A percentile compares a stretch with the other conserved stretches of the same genome.
Conservation (phyloP, 1,284 basidiomycete species). For the Acaromyces ingoldii region DNA sequence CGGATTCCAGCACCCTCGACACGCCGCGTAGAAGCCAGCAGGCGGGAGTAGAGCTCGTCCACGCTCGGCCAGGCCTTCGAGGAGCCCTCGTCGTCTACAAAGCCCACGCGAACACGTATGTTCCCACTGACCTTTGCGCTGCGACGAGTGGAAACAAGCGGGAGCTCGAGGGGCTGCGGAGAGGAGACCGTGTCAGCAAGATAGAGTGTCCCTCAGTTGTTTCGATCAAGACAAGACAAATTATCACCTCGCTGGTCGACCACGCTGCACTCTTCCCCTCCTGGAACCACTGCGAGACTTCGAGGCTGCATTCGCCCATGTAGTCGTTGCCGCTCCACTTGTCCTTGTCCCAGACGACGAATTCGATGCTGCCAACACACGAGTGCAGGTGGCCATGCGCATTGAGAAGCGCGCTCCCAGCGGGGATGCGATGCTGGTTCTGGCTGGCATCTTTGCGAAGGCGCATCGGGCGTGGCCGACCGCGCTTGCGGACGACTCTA, state of each 20-base stretch:
- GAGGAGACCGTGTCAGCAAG: too few species aligned
- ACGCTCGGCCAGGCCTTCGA: conserved; percentile 1
- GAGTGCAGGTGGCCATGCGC: not conserved
- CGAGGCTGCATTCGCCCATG: conserved; percentile 76
- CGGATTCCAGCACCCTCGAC: conserved; percentile 24
- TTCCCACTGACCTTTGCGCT: conserved; percentile 28
- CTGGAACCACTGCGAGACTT: conserved; percentile 66
- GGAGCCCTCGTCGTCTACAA: conserved; percentile 17
- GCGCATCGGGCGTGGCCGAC: conserved; percentile 36
- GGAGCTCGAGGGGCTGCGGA: conserved; percentile 24
- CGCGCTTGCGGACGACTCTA: conserved; percentile 23
- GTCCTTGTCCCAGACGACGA: conserved; percentile 92
- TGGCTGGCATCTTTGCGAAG: conserved; percentile 8
- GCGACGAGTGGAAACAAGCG: conserved; percentile 28
- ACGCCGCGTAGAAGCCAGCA: conserved; percentile 20
- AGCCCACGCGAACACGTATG: conserved; percentile 35
- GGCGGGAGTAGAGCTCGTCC: conserved; percentile 11
- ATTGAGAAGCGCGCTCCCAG: not conserved
- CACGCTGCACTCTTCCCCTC: not conserved
- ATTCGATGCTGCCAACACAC: conserved; percentile 67
- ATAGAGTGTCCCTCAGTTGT: too few species aligned
- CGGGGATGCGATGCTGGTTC: conserved; percentile 1
- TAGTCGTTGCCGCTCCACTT: conserved; percentile 70
- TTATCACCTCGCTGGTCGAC: not conserved
- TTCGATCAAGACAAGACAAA: too few species aligned